Base-by-base conservation (phyloP, 2,329 filamentous ascomycete genomes). In the Stagonosporopsis rhizophila region DNA sequence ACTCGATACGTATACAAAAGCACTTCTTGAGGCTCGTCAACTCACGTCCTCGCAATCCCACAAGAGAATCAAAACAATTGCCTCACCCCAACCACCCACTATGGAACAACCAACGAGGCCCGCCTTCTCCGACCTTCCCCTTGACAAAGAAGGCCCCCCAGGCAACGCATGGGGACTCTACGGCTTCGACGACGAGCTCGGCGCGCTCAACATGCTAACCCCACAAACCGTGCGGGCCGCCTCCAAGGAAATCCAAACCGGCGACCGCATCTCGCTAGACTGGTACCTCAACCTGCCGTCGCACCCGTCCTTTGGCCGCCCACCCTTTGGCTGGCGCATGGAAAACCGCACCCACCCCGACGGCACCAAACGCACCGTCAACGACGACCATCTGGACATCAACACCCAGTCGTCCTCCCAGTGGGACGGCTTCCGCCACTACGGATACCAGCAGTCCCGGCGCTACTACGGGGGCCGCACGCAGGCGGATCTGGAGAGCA, bases 141-240 rank as follows among this genome's bases (percentile, higher is more conserved):
- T 85, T 1, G 77, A 78, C 52, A 79, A 80, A 42, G 69, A 77
- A 52, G 82, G 82, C 0, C 82, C 83, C 6, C 76, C 71, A 2
- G 80, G 81, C 7, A 85, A 85, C 53, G 81, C 84, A 6, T 86
- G 84, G 84, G 82, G 82, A 0, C 78, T 84, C 4, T 85, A 82
- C 58, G 83, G 83, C 2, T 65, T 74, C 5, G 53, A 75, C 2
- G 83, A 86, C 56, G 74, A 85, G 60, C 75, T 83, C 11, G 84
- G 84, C 22, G 83, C 81, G 63, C 74, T 86, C 1, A 85, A 85
- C 66, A 75, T 84, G 2, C 76, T 86, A 50, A 85, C 82, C 0
- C 77, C 80, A 0, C 67, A 74, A n/a, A 75, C 74, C 11, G 75
- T 81, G 19, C 71, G 72, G 7, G 67, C 72, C 6, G 80, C 80